These are phyloP conservation scores for Trametes maxima DNA, from an alignment of 768 basidiomycete species.

Conservation along the genomic window DNA sequence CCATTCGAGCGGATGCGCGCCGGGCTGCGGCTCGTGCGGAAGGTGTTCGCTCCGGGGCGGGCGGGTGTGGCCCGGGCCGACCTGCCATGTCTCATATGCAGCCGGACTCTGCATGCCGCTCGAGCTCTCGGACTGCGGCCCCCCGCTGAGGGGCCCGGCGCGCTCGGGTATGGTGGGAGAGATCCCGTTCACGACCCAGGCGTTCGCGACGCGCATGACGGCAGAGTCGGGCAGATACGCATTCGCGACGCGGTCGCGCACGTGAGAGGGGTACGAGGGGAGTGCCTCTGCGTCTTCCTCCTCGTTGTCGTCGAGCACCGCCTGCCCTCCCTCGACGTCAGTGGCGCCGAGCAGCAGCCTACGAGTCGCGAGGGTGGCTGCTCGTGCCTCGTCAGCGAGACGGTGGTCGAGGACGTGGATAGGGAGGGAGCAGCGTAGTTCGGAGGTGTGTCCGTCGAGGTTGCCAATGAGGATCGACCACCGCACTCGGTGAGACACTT, in stretches of 20 bases:
- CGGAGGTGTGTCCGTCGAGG: slow-evolving; percentile 88
- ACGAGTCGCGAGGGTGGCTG: slow-evolving; percentile 72
- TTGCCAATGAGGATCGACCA: slow-evolving; percentile 84
- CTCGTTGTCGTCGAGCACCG: slow-evolving; percentile 33
- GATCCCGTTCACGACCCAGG: slow-evolving; percentile 52
- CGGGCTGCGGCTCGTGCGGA: slow-evolving; percentile 40
- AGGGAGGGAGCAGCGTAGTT: slow-evolving; percentile 93
- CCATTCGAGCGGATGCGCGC: slow-evolving; percentile 63
- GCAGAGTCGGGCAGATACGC: slow-evolving; percentile 67
- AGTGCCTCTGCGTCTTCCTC: slow-evolving; percentile 72
- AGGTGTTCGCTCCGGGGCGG: slow-evolving; percentile 28
- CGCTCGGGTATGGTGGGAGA: slow-evolving; percentile 38
- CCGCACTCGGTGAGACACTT: slow-evolving; percentile 75
- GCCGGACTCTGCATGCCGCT: slow-evolving; percentile 29
- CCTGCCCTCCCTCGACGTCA: slow-evolving; percentile 36
- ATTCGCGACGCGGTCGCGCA: slow-evolving; percentile 86
- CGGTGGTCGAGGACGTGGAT: slow-evolving; percentile 78
- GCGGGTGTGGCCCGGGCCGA: slow-evolving; percentile 11
- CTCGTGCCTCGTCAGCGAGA: slow-evolving; percentile 74
- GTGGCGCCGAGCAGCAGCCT: slow-evolving; percentile 59
- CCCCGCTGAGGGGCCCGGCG: slow-evolving; percentile 7
- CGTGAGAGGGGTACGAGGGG: slow-evolving; percentile 87
- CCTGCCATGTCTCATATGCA: slow-evolving; percentile 27
- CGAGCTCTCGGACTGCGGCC: slow-evolving; percentile 17
- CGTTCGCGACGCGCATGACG: slow-evolving; percentile 65